phyloP scores from a whole-genome alignment of 2,329 filamentous ascomycete genomes.

The Paracoccidioides lutzii region DNA sequence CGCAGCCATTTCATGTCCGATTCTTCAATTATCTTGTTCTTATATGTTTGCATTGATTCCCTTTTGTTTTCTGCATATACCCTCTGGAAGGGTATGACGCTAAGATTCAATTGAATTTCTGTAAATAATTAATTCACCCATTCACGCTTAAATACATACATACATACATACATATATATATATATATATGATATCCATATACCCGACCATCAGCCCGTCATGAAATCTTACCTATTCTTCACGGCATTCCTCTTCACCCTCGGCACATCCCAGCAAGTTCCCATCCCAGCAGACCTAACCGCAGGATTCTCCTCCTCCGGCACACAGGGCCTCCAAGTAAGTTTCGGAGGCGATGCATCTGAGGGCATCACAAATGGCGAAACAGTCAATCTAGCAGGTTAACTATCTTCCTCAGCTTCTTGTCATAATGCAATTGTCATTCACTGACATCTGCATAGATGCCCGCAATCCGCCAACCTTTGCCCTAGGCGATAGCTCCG shows the following conservation, averaged over 20 bases:
- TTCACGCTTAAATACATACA: too few relatives aligned
- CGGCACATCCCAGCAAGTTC: conserved; percentile 4
- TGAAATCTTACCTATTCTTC: conserved; percentile 1
- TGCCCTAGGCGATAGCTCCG: conserved; percentile 6
- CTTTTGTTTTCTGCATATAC: background rate
- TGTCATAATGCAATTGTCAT: background rate
- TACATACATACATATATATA: background rate
- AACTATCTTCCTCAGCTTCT: background rate
- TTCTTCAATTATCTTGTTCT: background rate
- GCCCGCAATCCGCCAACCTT: conserved; percentile 4
- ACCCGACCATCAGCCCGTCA: background rate
- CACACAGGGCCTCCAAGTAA: conserved; percentile 5
- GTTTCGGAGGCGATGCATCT: conserved; percentile 9
- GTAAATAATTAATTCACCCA: too few relatives aligned
- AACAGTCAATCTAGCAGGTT: conserved; percentile 4
- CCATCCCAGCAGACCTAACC: conserved; percentile 4
- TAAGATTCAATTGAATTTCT: too few relatives aligned
- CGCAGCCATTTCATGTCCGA: background rate
- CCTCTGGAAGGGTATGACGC: too few relatives aligned
- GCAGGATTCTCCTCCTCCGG: conserved; percentile 1
- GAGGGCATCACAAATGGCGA: conserved; percentile 6
- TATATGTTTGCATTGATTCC: background rate
- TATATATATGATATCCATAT: background rate
- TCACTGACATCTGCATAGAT: conserved; percentile 1
- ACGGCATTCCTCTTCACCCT: conserved; percentile 5